Base-by-base conservation (phyloP, 2,329 filamentous ascomycete species). In the Neonectria punicea region DNA sequence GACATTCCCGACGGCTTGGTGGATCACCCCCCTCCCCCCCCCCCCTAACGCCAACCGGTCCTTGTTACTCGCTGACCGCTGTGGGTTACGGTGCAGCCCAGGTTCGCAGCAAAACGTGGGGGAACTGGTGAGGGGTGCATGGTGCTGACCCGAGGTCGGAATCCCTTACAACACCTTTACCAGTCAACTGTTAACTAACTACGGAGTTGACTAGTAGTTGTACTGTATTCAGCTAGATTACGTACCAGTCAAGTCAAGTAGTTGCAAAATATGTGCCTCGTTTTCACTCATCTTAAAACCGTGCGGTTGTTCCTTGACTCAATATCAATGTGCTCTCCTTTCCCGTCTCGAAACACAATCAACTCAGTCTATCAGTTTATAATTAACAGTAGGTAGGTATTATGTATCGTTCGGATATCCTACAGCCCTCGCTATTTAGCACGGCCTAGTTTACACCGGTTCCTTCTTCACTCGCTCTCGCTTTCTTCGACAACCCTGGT, bases 401-500 rank as follows among this genome's bases (percentile, higher is more conserved):
- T 16, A 36, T 36, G 4, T 36, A 16, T 16, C 34, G 10, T 36
- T 36, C 13, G 6, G 5, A 16, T 16, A 36, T 36, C 34, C 34
- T 10, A 11, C 13, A 16, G 34, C 34, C 34, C 34, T 36, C 34
- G 5, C 13, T 10, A 5, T 36, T 16, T 36, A 36, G 32, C 10
- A 34, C 32, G 11, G 32, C 32, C 25, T 6, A 25, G 25, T 25
- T 11, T 34, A 11, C 11, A 11, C 32, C 32, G 32, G 4, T 25
- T 25, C 25, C 30, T 1, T 30, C 30, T 47, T 65, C 50, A 54
- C 14, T 49, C 44, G 32, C 46, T 55, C 11, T 49, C 44, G 28
- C 50, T 55, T 53, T 53, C 62, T 34, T 57, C 64, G 16, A 72
- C 64, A 16, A 67, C 60, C n/a, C 64, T 57, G 2, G 75, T 74